Conservation (phyloP, 1,284 basidiomycete genomes). For the Gymnopus androsaceus region DNA sequence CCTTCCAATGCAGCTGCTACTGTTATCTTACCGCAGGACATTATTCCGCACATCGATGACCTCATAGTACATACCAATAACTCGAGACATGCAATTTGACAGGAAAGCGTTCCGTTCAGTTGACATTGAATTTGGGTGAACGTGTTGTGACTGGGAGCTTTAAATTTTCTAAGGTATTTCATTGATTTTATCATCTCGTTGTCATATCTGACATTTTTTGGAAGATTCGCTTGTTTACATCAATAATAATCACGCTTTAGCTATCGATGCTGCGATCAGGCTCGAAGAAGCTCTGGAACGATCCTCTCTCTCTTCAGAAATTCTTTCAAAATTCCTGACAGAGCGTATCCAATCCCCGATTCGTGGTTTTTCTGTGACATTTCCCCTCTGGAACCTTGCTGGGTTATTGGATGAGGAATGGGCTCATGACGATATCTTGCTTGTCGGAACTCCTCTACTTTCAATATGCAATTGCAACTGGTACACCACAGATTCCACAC, state of each 20-base stretch:
- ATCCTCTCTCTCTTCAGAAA: neutral
- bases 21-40: slow-evolving; percentile 18
- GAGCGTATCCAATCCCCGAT: slow-evolving; percentile 17
- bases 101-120: slow-evolving; percentile 17
- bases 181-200: neutral
- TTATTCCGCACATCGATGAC: slow-evolving; percentile 17
- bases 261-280: neutral
- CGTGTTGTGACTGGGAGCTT: neutral
- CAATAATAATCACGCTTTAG: neutral
- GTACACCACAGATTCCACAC: neutral
- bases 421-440: slow-evolving; percentile 26
- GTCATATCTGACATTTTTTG: neutral
- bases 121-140: too few relatives aligned
- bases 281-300: neutral
- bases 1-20: slow-evolving; percentile 16
- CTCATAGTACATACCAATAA: slow-evolving; percentile 16
- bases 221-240: neutral
- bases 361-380: slow-evolving; percentile 19
- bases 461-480: slow-evolving; percentile 2
- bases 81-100: slow-evolving; percentile 10
- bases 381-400: slow-evolving; percentile 26
- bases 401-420: slow-evolving; percentile 26
- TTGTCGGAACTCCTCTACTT: slow-evolving; percentile 25
- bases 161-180: slow-evolving; percentile 23
- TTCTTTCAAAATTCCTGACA: neutral